A percentile compares a stretch with the other conserved stretches of the same genome.
Evolutionary conservation across 179 eudicot genomes (phyloP).

Genomic region (Heliamphora pulchella): DNA sequence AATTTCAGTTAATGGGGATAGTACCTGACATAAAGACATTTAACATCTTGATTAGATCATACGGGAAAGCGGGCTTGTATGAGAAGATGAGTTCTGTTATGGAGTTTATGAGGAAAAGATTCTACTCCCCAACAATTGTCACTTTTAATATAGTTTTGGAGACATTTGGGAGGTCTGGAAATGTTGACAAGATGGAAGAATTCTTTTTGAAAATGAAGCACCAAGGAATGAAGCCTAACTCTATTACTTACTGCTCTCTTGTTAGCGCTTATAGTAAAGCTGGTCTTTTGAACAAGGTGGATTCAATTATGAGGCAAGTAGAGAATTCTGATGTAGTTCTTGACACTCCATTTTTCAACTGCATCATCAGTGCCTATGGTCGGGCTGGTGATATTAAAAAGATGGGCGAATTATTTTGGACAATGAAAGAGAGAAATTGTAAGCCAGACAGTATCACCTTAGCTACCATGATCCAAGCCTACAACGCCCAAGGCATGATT

Average conservation of each 20-base stretch:
- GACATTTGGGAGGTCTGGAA: slow-evolving; percentile 54
- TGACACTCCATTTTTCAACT: slow-evolving; percentile 79
- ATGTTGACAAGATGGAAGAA: slow-evolving; percentile 59
- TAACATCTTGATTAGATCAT: slow-evolving; percentile 75
- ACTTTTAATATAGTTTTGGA: slow-evolving; percentile 69
- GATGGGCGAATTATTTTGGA: slow-evolving; percentile 47
- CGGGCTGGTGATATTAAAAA: slow-evolving; percentile 52
- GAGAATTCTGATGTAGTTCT: slow-evolving; percentile 68
- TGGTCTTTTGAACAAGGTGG: slow-evolving; percentile 57
- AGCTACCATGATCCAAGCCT: slow-evolving; percentile 71
- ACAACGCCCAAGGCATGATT: slow-evolving; percentile 60
- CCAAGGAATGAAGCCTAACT: slow-evolving; percentile 77
- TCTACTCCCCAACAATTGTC: slow-evolving; percentile 63
- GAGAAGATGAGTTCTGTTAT: slow-evolving; percentile 63
- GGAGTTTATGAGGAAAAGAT: slow-evolving; percentile 62
- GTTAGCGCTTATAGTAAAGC: slow-evolving; percentile 63
- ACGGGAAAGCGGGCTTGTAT: slow-evolving; percentile 61
- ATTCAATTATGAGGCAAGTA: slow-evolving; percentile 72
- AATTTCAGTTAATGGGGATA: slow-evolving; percentile 78
- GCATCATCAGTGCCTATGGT: slow-evolving; percentile 74
- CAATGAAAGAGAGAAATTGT: slow-evolving; percentile 56
- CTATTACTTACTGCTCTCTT: slow-evolving; percentile 72
- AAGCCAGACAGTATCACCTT: slow-evolving; percentile 68
- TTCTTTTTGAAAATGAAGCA: slow-evolving; percentile 82
- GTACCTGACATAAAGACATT: slow-evolving; percentile 69